Evolutionary conservation across 2,329 filamentous ascomycete species (phyloP).

Genomic region (Trichophyton mentagrophytes): DNA sequence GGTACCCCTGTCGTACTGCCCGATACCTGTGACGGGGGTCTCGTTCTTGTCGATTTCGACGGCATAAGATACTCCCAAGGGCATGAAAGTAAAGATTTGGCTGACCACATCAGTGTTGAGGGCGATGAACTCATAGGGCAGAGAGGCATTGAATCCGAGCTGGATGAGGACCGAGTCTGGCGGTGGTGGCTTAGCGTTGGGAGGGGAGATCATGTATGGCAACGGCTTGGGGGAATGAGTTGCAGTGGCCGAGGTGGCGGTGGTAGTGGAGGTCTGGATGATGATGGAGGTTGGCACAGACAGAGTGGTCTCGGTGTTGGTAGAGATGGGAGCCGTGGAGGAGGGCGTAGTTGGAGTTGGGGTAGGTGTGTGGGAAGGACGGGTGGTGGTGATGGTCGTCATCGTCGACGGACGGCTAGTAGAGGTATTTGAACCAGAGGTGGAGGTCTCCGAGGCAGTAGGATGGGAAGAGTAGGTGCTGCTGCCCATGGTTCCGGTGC

Average conservation of each 20-base stretch:
- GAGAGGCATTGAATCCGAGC: conserved; percentile 65
- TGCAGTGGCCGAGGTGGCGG: conserved; percentile 23
- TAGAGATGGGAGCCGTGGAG: conserved; percentile 6
- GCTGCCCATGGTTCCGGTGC: conserved; percentile 4
- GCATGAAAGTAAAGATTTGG: conserved; percentile 74
- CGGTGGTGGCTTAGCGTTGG: conserved; percentile 47
- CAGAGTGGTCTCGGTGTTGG: conserved; percentile 11
- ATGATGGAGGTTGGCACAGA: conserved; percentile 14
- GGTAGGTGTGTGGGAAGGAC: not conserved
- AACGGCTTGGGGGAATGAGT: conserved; percentile 41
- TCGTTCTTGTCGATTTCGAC: conserved; percentile 28
- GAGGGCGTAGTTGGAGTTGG: conserved; percentile 5
- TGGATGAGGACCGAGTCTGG: conserved; percentile 61
- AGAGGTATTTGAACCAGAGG: not conserved
- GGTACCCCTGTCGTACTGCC: conserved; percentile 59
- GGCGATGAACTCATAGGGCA: conserved; percentile 78
- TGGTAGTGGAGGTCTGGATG: conserved; percentile 19
- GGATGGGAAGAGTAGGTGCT: conserved; percentile 2
- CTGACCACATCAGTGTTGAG: conserved; percentile 56
- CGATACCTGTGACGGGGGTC: conserved; percentile 20
- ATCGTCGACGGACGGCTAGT: not conserved
- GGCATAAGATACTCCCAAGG: conserved; percentile 55
- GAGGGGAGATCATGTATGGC: conserved; percentile 63
- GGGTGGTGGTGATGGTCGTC: conserved; percentile 5
- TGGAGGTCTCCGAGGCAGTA: conserved; percentile 5